Conservation (phyloP, 306 rosid genomes). For the Rosa persica region DNA sequence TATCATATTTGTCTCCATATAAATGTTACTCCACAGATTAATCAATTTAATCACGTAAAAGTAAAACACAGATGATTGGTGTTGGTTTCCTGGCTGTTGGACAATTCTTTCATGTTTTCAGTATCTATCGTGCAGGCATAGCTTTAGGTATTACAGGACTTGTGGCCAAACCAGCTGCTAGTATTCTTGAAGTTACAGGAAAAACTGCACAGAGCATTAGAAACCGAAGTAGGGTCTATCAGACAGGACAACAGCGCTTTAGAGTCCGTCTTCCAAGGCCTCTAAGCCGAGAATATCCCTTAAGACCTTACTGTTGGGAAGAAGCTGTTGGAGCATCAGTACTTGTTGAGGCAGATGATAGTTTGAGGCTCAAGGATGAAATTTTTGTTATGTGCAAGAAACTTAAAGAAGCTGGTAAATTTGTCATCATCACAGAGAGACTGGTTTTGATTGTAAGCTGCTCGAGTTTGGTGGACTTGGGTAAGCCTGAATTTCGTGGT, state of each 20-base stretch:
- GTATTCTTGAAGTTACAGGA: conserved; percentile 94
- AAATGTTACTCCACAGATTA: not conserved
- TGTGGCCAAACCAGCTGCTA: conserved; percentile 92
- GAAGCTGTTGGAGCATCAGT: conserved; percentile 77
- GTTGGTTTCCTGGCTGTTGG: conserved; percentile 2
- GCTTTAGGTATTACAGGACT: conserved; percentile 91
- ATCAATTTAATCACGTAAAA: not conserved
- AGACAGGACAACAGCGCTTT: conserved; percentile 49
- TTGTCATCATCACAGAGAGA: conserved; percentile 67
- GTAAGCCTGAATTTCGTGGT: conserved; percentile 76
- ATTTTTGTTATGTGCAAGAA: conserved; percentile 68
- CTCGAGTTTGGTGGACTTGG: conserved; percentile 57
- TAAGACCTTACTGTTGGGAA: conserved; percentile 87
- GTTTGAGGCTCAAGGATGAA: conserved; percentile 68
- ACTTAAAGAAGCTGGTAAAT: conserved; percentile 79
- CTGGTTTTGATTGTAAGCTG: conserved; percentile 57
- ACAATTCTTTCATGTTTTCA: conserved; percentile 20
- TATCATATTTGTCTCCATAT: not conserved
- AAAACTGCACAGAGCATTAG: conserved; percentile 90
- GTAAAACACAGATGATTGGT: conserved; percentile 4
- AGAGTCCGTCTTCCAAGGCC: conserved; percentile 82
- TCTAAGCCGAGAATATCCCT: conserved; percentile 54
- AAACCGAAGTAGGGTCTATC: conserved; percentile 79
- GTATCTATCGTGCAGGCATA: conserved; percentile 55
- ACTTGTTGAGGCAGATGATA: conserved; percentile 64